These are phyloP conservation scores for Choanephora cucurbitarum DNA, from an alignment of 371 early-diverging fungal genomes.

Conservation along the genomic window DNA sequence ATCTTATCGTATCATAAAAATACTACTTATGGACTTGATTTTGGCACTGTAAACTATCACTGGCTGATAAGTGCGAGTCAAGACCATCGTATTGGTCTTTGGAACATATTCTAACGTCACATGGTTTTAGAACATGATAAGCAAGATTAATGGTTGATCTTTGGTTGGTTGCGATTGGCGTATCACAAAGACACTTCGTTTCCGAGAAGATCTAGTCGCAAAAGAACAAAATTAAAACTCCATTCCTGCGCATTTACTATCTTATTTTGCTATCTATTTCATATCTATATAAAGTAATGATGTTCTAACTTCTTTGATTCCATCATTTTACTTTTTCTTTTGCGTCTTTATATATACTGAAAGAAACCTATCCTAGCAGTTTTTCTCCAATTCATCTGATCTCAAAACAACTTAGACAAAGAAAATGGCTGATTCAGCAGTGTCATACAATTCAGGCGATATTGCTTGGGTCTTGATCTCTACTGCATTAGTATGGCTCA, in stretches of 20 bases:
- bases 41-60: conserved; percentile 23
- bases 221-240: conserved; percentile 2
- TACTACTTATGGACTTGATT: conserved; percentile 43
- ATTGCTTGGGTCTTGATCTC: conserved; percentile 70
- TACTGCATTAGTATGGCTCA: conserved; percentile 81
- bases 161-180: conserved; percentile 5
- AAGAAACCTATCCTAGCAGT: too few species aligned
- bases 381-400: too few species aligned
- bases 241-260: background rate
- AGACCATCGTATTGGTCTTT: conserved; percentile 53
- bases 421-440: conserved; percentile 13
- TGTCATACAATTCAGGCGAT: conserved; percentile 59
- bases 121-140: conserved; percentile 1
- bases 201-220: background rate
- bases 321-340: conserved; percentile 8
- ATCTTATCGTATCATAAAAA: conserved; percentile 49
- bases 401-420: conserved; percentile 5
- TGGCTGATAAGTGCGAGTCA: conserved; percentile 48
- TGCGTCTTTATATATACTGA: conserved; percentile 1
- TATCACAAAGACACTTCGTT: background rate
- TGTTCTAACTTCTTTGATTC: conserved; percentile 4
- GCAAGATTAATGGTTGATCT: background rate
- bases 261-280: background rate
- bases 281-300: background rate
- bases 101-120: conserved; percentile 44